Base-by-base conservation (phyloP, 2,329 filamentous ascomycete species). In the Byssoonygena ceratinophila region DNA sequence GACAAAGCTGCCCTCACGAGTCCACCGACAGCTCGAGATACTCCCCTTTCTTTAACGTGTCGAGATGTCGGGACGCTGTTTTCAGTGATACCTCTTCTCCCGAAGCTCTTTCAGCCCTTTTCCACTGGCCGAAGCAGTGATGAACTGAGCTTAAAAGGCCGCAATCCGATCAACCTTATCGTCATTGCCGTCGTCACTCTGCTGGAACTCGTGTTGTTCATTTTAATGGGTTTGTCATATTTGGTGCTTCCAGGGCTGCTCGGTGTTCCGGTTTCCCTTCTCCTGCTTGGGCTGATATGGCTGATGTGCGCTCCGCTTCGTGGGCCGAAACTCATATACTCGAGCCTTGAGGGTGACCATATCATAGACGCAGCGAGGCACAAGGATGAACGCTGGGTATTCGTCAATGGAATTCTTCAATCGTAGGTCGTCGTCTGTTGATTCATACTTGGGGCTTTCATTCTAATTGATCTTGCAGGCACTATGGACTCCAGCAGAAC, bases 401-500 rank as follows among this genome's bases (percentile, higher is more conserved):
- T 59, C 40, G 52, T 59, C 25, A 59, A 59, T 34, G 57, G 57
- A 41, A 43, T 57, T 18, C 45, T 59, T 32, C 53, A 51, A 46
- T 55, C 55, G 57, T 59, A 46, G 18, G 54, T 54, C 31, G 11
- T 31, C 29, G 29, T 32, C n/a, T 9, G 16, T 2, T 27, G n/a
- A n/a, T n/a, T n/a, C n/a, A n/a, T 3, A 2, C 6, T 34, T 29
- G n/a, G 5, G 29, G 22, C 6, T 3, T 29, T 20, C 16, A 18
- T 9, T 29, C 31, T 40, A 23, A 27, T 39, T n/a, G 2, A n/a
- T 12, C 29, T 29, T 41, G 5, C 48, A 67, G 64, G 2, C 70
- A 78, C 50, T 77, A 82, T 61, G 87, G 84, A 81, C 72, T 87
- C 59, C 78, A 83, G 66, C 77, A 71, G 56, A 89, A 87, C 59